These are phyloP conservation scores for Holtermanniella nyarrowii DNA, from an alignment of 768 basidiomycete species.

Conservation along the genomic window DNA sequence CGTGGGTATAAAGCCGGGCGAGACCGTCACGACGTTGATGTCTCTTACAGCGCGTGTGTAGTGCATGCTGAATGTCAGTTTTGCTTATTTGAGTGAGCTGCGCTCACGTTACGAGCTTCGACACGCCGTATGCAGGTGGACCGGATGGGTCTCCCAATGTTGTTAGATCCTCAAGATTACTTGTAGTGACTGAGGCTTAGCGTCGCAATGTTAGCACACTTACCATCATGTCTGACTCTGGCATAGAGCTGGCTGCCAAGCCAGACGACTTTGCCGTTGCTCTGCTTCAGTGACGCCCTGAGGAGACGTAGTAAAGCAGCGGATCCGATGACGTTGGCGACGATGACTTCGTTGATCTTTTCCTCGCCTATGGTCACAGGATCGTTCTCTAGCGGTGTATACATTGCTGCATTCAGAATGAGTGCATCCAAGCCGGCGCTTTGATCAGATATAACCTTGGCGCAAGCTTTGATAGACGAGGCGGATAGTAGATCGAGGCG, in stretches of 20 bases:
- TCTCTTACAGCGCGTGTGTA: background rate
- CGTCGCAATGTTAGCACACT: background rate
- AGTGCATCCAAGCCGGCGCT: background rate
- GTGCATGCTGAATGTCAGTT: background rate
- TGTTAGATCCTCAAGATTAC: background rate
- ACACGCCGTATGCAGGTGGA: background rate
- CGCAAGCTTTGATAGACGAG: background rate
- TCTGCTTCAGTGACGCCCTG: background rate
- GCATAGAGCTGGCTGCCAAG: background rate
- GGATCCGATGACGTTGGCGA: background rate
- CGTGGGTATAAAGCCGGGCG: background rate
- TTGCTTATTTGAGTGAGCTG: too few species aligned
- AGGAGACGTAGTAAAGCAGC: background rate
- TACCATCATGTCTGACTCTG: background rate
- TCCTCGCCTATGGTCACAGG: background rate
- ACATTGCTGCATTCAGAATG: background rate
- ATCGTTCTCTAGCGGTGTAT: background rate
- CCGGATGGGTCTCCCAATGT: background rate
- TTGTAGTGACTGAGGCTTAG: background rate
- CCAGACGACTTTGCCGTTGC: background rate
- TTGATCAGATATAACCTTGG: background rate
- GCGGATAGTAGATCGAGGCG: background rate
- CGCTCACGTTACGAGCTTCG: background rate
- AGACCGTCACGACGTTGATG: background rate
- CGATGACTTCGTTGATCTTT: background rate